Evolutionary conservation across 2,329 filamentous ascomycete genomes (phyloP), one percentile per base, ranked within the genome.

Genomic region (Claviceps purpurea): DNA sequence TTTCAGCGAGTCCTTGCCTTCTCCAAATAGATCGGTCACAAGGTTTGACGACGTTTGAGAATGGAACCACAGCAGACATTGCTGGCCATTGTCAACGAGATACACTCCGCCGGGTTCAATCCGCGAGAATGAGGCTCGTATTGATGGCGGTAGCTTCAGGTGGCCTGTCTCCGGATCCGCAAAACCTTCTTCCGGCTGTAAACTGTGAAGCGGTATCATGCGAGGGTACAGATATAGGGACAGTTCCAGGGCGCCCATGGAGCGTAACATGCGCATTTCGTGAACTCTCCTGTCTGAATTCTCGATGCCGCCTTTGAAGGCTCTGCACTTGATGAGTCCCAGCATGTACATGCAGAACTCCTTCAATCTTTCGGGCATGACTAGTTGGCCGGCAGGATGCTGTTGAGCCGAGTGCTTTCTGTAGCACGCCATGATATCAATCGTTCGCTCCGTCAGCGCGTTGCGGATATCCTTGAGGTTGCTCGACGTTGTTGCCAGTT

Each of bases 271-370:
- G 50, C 91, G 83, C 75, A 95, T 84, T 64, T 96, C 91, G 62
- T 97, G 87, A 14, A 94, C 85, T 56, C 93, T 79, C 56, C 93
- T 83, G 67, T 98, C 93, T 10, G 87, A 89, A 39, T 88, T 87
- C 68, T 98, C 93, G 58, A 85, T 83, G 53, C 91, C 91, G 50
- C 87, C 87, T 73, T 97, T 97, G 72, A 97, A 89, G 2, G 91
- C 90, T 53, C 93, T 82, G 52, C 82, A 90, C 68, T 98, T 98
- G 65, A 95, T 72, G 57, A 97, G 73, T 47, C 87, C 85, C 10
- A 98, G 82, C 70, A 94, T 87, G 68, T 93, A 97, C 89, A 98
- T 97, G 62, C 86, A 83, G 61, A 95, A 90, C 65, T 98, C 93
- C 65, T 97, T 97, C 34, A 98, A 78, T 58, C 91, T 87, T 70